Evolutionary conservation across 2,329 filamentous ascomycete species (phyloP), one percentile per base, ranked within the genome.

Genomic region (Sordariomycetes sp.): DNA sequence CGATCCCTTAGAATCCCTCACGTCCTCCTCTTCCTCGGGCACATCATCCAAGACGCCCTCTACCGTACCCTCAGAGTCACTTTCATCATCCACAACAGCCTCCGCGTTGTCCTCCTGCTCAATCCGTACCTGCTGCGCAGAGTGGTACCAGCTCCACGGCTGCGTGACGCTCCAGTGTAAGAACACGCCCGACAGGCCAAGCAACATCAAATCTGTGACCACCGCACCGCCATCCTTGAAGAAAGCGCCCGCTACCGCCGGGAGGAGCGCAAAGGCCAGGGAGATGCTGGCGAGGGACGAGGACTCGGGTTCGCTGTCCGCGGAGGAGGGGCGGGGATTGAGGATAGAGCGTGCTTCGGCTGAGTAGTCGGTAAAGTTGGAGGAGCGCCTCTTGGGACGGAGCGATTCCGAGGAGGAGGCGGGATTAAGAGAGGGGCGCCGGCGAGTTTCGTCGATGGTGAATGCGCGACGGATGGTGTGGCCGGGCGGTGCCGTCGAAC

Each of bases 81-180:
- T 63, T 18, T 69, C 62, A n/a, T 63, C 56, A 14, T 66, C 66
- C 19, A 69, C 57, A 8, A 60, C 58, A 12, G 50, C 46, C 21
- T 62, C 64, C 3, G 50, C 38, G 27, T 49, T 53, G 12, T 50
- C 45, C 49, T 75, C 65, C 30, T 75, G 68, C 17, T 61, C 58
- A 18, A 71, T 59, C 21, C 74, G 70, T 24, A 82, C 58, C 37
- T 74, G 64, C 48, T 84, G 82, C 0, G 82, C 79, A 3, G 79
- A 75, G 44, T 75, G 69, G 55, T 87, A 87, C 82, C 82, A 87
- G 34, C 75, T 68, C 77, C 90, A 96, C 46, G 90, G 90, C 44
- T 92, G 68, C 36, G 86, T 81, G 28, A 95, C 82, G 32, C 85
- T 88, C 86, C 87, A 95, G 53, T 94, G 88, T 41, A 96, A 65